Percentiles rank a stretch among this genome's conserved stretches.
phyloP scores from a whole-genome alignment of 257 asterid species.

The Lantana camara region DNA sequence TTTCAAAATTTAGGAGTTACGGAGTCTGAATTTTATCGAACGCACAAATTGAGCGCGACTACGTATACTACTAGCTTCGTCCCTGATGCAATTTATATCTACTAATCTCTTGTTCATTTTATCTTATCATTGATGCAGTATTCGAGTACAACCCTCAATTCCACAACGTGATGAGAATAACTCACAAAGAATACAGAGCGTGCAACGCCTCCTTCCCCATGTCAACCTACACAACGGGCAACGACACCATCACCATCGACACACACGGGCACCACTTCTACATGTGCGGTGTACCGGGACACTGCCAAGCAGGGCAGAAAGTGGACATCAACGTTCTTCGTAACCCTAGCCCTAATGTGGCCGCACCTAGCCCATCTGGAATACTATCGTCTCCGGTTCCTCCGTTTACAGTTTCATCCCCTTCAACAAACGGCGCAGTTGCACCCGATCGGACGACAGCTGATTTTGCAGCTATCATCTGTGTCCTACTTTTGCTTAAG shows the following conservation, averaged over 20 bases:
- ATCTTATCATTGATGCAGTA: slow-evolving; percentile 33
- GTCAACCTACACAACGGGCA: slow-evolving; percentile 71
- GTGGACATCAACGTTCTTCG: slow-evolving; percentile 64
- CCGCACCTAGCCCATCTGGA: slow-evolving; percentile 41
- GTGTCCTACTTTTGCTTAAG: not conserved
- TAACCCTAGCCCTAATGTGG: too few species aligned
- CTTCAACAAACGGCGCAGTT: slow-evolving; percentile 34
- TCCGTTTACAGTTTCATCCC: slow-evolving; percentile 44
- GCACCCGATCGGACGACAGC: slow-evolving; percentile 25
- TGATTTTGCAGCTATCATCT: slow-evolving; percentile 8
- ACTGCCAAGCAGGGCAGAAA: slow-evolving; percentile 72
- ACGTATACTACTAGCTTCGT: too few species aligned
- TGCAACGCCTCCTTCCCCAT: slow-evolving; percentile 79
- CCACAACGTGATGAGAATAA: slow-evolving; percentile 80
- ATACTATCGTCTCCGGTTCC: slow-evolving; percentile 30
- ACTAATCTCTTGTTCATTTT: too few species aligned
- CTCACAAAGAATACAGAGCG: slow-evolving; percentile 56
- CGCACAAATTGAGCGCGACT: too few species aligned
- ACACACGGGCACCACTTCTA: slow-evolving; percentile 65
- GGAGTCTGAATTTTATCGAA: too few species aligned
- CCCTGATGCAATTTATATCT: too few species aligned
- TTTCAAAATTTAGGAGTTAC: too few species aligned
- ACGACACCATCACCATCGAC: slow-evolving; percentile 64
- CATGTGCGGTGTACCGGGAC: slow-evolving; percentile 75
- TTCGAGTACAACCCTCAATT: slow-evolving; percentile 68